Base-by-base conservation (phyloP, 1,284 basidiomycete genomes). In the Lentinula novae-zelandiae region DNA sequence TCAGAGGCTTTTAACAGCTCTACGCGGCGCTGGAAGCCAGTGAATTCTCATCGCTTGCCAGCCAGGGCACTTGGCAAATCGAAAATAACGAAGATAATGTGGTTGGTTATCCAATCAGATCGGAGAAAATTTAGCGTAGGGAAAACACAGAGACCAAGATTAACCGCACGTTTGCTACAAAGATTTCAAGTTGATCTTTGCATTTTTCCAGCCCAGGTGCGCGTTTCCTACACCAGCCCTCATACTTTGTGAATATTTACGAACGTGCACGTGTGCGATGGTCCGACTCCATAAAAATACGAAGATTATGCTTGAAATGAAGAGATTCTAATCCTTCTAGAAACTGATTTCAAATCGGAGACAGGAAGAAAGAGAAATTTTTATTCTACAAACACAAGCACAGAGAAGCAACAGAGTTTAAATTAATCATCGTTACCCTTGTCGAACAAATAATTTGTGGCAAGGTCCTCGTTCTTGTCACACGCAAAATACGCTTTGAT, bases 391-490 rank as follows among this genome's bases (percentile, higher is more conserved):
- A 40, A 53, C 34, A 49, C 56, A 54, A 60, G 46, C 46, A 52
- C 34, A 49, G 27, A 58, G 13, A 51, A 49, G 13, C 57, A 12
- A 27, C 22, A 40, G 46, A 39, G 13, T 27, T 15, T 57, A 1
- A 39, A 22, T 58, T 31, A 63, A 33, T 63, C 56, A 63, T 62
- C 61, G 34, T 87, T 86, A 2, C 78, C 78, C 63, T 77, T 73
- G 66, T 96, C 94, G 67, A 96, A 95, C 68, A 96, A 75, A 69
- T 89, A 96, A 71, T 96, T 96, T 20, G 95, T 95, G 1, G 95
- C 94, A 48, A 96, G 76, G 72, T 96, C 94, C 75, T 98, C 95
- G 70, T 98, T 94, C 82, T 93, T 95, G 73, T 95, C 95, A 73
- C 95, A 97, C 5, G 89, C 88, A 75, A 95, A 84, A 76, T 92